Conservation (phyloP, 176 grass and related monocot species). For the Panicum miliaceum region DNA sequence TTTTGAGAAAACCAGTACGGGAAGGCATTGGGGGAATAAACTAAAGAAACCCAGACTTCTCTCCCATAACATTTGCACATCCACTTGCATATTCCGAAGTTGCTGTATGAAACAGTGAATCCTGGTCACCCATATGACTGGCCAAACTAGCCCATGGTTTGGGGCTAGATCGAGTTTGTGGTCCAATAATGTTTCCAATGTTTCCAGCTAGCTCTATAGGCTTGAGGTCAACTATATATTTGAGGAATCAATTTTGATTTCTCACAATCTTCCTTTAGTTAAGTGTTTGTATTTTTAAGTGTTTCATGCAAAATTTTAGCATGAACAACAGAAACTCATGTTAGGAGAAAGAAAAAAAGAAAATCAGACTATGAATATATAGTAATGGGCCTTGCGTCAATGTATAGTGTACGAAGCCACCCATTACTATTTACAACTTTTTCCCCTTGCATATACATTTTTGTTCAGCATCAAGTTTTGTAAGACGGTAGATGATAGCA, state of each 20-base stretch:
- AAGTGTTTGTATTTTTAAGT: too few species aligned
- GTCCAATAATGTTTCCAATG: neutral
- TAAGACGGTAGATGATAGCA: too few species aligned
- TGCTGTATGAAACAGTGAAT: neutral
- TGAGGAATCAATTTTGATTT: neutral
- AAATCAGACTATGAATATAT: too few species aligned
- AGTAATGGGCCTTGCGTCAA: too few species aligned
- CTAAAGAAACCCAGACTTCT: neutral
- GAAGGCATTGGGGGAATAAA: conserved; percentile 10
- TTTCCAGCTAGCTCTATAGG: too few species aligned
- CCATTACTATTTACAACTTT: too few species aligned
- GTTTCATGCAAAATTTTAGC: too few species aligned
- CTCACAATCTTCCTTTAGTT: neutral
- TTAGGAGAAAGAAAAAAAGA: too few species aligned
- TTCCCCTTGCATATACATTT: too few species aligned
- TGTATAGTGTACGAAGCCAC: too few species aligned
- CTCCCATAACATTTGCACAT: neutral
- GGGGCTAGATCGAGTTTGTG: neutral
- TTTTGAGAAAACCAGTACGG: neutral
- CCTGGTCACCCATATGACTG: neutral
- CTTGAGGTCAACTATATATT: neutral
- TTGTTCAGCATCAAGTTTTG: too few species aligned
- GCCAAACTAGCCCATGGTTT: conserved; percentile 27
- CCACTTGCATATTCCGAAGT: conserved; percentile 18
- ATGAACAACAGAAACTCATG: too few species aligned